A percentile compares a stretch with the other conserved stretches of the same genome.
phyloP scores from a whole-genome alignment of 2,329 filamentous ascomycete species.

The Macrophomina phaseolina region DNA sequence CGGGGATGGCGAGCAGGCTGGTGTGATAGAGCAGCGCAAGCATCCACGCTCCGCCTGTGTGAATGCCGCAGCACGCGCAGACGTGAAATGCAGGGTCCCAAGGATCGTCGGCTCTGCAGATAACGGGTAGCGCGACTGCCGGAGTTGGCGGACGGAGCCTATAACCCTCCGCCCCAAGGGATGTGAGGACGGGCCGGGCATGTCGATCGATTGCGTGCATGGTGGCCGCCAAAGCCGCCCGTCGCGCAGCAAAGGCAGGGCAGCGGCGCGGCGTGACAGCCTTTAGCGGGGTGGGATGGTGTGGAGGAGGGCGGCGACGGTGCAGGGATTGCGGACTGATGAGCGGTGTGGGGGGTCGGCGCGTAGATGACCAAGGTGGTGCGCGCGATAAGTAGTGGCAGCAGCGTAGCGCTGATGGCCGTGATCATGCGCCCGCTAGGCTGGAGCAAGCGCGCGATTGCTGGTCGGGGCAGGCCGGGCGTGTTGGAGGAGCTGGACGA shows the following conservation, averaged over 20 bases:
- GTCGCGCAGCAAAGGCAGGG: slow-evolving; percentile 25
- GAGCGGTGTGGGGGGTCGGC: slow-evolving; percentile 23
- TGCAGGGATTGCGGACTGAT: slow-evolving; percentile 18
- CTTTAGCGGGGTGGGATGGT: slow-evolving; percentile 12
- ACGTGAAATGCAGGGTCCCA: slow-evolving; percentile 25
- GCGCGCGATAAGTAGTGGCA: not conserved
- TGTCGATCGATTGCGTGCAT: slow-evolving; percentile 24
- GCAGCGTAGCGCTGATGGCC: slow-evolving; percentile 13
- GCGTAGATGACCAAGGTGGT: slow-evolving; percentile 10
- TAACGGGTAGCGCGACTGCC: slow-evolving; percentile 7
- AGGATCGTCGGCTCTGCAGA: slow-evolving; percentile 22
- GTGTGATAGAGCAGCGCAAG: not conserved
- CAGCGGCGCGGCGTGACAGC: slow-evolving; percentile 16
- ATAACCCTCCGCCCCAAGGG: slow-evolving; percentile 13
- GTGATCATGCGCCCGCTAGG: slow-evolving; percentile 1
- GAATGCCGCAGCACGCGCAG: slow-evolving; percentile 23
- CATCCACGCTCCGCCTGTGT: not conserved
- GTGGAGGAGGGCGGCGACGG: slow-evolving; percentile 17
- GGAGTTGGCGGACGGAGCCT: slow-evolving; percentile 6
- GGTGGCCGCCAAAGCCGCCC: slow-evolving; percentile 22
- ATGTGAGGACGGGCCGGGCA: slow-evolving; percentile 8
- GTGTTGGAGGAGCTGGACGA: not conserved
- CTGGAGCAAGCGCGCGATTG: not conserved
- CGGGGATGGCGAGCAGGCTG: not conserved
- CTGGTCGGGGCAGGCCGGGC: not conserved